Conservation (phyloP, 1,139 yeast species). For the Debaryomycetaceae sp. region DNA sequence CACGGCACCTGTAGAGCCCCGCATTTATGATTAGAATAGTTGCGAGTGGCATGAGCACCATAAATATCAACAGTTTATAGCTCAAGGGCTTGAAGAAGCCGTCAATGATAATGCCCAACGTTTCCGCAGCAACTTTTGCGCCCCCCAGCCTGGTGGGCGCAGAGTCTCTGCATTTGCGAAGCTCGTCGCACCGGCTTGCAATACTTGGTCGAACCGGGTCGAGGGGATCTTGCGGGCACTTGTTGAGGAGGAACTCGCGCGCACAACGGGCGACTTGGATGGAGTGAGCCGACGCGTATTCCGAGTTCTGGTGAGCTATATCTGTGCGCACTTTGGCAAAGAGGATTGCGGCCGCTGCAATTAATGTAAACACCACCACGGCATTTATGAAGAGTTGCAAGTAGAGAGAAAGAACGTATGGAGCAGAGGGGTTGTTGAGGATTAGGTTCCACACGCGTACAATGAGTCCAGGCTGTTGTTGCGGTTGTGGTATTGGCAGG, state of each 20-base stretch:
- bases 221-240: conserved; percentile 36
- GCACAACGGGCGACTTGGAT: conserved; percentile 65
- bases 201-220: conserved; percentile 57
- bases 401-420: conserved; percentile 60
- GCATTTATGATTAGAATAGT: conserved; percentile 29
- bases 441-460: neutral
- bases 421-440: conserved; percentile 41
- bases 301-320: conserved; percentile 57
- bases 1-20: conserved; percentile 26
- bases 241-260: conserved; percentile 58
- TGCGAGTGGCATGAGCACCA: conserved; percentile 31
- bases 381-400: conserved; percentile 62
- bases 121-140: conserved; percentile 68
- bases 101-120: conserved; percentile 72
- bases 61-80: conserved; percentile 57
- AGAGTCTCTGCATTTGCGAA: conserved; percentile 81
- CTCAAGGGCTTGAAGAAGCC: conserved; percentile 67
- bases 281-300: conserved; percentile 46
- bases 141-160: conserved; percentile 75
- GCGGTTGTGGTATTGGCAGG: no score
- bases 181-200: conserved; percentile 56
- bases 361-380: conserved; percentile 41
- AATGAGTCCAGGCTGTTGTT: neutral
- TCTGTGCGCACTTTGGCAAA: conserved; percentile 58
- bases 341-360: conserved; percentile 45